Evolutionary conservation across 805 yeast genomes (phyloP), one percentile per base, ranked within the genome.

Genomic region (Ascoidea asiatica): DNA sequence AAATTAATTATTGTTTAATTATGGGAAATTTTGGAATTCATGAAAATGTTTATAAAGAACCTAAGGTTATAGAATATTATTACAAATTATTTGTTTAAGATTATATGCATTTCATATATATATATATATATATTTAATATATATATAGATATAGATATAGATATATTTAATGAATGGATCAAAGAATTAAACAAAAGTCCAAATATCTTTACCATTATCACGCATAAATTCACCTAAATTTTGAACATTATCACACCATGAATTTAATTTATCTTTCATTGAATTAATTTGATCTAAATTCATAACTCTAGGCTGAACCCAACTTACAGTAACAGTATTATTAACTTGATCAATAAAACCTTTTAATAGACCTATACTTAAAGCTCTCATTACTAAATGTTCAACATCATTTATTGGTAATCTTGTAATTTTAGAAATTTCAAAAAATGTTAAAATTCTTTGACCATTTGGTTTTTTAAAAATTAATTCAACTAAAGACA

Each of bases 301-400:
- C 72, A 92, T 81, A 45, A 88, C 85, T 56, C 97, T 74, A 47
- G 98, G 97, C 69, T 92, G 97, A 49, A 90, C 81, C 98, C 98
- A 92, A 21, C 83, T 78, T 41, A 92, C 79, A 33, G 81, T 78
- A 46, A 92, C 83, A 13, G 81, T 66, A 60, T 81, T 76, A 42
- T 76, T 75, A 39, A 88, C 85, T 65, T 92, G 95, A 60, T 92
- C 95, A 53, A 92, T 90, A 43, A 75, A 70, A n/a, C 98, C 98
- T 61, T 78, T 77, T 56, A 92, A 72, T 52, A 92, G 70, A 17
- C 84, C 85, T 46, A 92, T 67, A 50, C 92, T 78, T 50, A 92
- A 76, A 37, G 96, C 89, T 65, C 86, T 86, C 82, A 92, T 89
- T 29, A 90, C 81, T 56, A 92, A 69, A 55, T 81, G 83, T 66